Base-by-base conservation (phyloP, 1,284 basidiomycete species). In the Tilletia setariae region DNA sequence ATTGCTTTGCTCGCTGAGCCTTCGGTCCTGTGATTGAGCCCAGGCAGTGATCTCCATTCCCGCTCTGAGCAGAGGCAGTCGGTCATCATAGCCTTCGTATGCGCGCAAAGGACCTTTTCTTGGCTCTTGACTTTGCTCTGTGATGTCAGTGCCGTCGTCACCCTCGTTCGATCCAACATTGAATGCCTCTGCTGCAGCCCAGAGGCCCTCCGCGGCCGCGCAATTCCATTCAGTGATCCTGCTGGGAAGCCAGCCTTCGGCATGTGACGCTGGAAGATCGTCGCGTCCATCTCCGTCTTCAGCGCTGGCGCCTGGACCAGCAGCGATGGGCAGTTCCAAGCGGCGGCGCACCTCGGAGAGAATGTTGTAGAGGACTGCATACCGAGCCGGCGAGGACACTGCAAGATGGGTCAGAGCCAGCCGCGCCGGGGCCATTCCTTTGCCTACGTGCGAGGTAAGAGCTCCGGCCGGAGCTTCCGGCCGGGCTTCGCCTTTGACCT, bases 161-260 rank as follows among this genome's bases (percentile, higher is more conserved):
- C n/a, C 51, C n/a, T 53, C 51, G 13, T 13, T 25, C 6, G n/a
- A 6, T 4, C n/a, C 56, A 16, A 61, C 32, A 19, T 61, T 61
- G 56, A 80, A 81, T 13, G 76, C 77, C 28, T 72, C 64, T 0
- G 70, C 72, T 13, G 74, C 73, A 3, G 79, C 79, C 79, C 79
- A 81, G 4, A 79, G 72, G 7, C 74, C 79, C 62, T 80, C 79
- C 1, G 70, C 75, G 1, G 74, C 72, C 9, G 75, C 72, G 59
- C 73, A 72, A 61, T 73, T 72, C 46, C 70, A 76, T 47, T 81
- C 79, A 16, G 77, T 47, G 30, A 81, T 67, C 1, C 69, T 70
- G 6, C 69, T 46, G 8, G 78, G 78, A 16, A 56, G 46, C 79
- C 79, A 79, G 3, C 65, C 47, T 1, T 69, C 65, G 16, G 64